phyloP scores from a whole-genome alignment of 768 basidiomycete species.

The Piloderma croceum region DNA sequence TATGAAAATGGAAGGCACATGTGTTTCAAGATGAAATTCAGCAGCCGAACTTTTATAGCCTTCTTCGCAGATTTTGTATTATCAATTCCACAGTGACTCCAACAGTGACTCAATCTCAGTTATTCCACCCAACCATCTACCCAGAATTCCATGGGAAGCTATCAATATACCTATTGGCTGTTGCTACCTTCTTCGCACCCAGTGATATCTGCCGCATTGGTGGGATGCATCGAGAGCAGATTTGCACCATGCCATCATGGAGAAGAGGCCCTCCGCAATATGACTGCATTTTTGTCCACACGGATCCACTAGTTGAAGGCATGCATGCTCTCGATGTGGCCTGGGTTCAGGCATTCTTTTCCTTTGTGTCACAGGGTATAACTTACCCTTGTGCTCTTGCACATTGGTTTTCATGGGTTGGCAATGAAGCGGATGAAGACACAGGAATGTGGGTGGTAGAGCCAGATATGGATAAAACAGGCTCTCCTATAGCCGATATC shows the following conservation, averaged over 20 bases:
- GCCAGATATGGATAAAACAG: conserved; percentile 18
- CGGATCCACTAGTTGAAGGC: conserved; percentile 12
- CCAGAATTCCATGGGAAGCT: too few relatives aligned
- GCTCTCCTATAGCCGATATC: conserved; percentile 6
- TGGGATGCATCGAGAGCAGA: conserved; percentile 26
- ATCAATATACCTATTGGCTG: too few relatives aligned
- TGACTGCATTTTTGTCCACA: conserved; percentile 26
- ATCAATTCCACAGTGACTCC: too few relatives aligned
- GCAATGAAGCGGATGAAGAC: conserved; percentile 14
- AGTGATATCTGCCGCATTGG: conserved; percentile 29
- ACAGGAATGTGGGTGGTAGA: conserved; percentile 28
- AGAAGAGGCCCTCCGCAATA: conserved; percentile 16
- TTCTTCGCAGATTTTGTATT: too few relatives aligned
- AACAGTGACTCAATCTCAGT: too few relatives aligned
- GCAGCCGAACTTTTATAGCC: too few relatives aligned
- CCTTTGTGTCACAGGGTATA: conserved; percentile 11
- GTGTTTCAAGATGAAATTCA: too few relatives aligned
- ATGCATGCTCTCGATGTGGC: conserved; percentile 23
- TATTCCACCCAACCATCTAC: too few relatives aligned
- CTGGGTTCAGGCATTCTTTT: conserved; percentile 21
- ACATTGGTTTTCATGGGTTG: conserved; percentile 18
- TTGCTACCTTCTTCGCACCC: conserved; percentile 28
- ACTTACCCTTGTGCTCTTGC: conserved; percentile 23
- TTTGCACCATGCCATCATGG: conserved; percentile 26
- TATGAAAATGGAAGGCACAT: too few relatives aligned